These are phyloP conservation scores for Boletus mariae DNA, from an alignment of 1,284 basidiomycete species.

Conservation along the genomic window DNA sequence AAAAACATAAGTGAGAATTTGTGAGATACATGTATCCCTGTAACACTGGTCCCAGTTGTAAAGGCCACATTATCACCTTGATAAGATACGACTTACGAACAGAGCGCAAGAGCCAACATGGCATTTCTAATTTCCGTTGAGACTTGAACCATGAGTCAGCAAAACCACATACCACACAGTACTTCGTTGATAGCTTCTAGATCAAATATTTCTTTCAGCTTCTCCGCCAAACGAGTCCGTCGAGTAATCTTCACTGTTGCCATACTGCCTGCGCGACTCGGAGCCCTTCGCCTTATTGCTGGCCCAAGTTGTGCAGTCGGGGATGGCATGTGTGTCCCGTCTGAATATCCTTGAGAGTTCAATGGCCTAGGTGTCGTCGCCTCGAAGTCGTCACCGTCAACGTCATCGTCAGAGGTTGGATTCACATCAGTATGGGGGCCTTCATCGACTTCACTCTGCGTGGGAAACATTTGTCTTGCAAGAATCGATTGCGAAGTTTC, in stretches of 20 bases:
- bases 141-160: conserved; percentile 10
- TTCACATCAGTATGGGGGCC: conserved; percentile 31
- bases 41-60: conserved; percentile 55
- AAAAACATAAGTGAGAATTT: conserved; percentile 90
- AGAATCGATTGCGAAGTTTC: conserved; percentile 33
- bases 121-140: conserved; percentile 58
- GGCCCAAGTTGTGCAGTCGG: conserved; percentile 21
- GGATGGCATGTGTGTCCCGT: background rate
- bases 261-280: conserved; percentile 57
- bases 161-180: conserved; percentile 57
- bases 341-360: conserved; percentile 27
- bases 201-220: conserved; percentile 83
- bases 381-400: conserved; percentile 56
- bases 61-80: conserved; percentile 3
- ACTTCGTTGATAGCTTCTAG: conserved; percentile 79
- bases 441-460: conserved; percentile 10
- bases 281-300: conserved; percentile 22
- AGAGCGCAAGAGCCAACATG: conserved; percentile 84
- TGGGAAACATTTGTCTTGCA: conserved; percentile 27
- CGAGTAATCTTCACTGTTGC: conserved; percentile 69
- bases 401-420: conserved; percentile 45
- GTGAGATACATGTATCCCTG: conserved; percentile 98
- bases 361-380: conserved; percentile 42
- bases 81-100: conserved; percentile 59
- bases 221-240: conserved; percentile 72